Evolutionary conservation across 2,329 filamentous ascomycete genomes (phyloP).

Genomic region (Aureobasidium uvarum): DNA sequence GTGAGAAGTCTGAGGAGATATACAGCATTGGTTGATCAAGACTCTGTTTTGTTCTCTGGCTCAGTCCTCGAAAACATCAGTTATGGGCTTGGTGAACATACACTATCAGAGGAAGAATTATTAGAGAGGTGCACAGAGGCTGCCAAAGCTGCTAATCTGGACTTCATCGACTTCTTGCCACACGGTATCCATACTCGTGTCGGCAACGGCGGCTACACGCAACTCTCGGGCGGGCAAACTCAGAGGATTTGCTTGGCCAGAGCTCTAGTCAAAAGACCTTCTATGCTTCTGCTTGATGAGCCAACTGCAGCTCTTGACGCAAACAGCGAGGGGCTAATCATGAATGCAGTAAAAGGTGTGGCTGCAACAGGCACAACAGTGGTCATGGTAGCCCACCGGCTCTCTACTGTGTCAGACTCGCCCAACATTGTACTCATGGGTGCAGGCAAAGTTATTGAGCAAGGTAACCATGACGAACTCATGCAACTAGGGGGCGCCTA

Average conservation of each 20-base stretch:
- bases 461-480: conserved; percentile 60
- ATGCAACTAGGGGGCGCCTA: conserved; percentile 27
- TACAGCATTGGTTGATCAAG: conserved; percentile 49
- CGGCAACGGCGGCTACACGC: conserved; percentile 42
- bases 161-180: conserved; percentile 48
- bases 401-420: conserved; percentile 75
- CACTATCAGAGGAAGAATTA: conserved; percentile 32
- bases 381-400: conserved; percentile 68
- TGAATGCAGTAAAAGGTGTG: conserved; percentile 45
- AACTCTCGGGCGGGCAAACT: conserved; percentile 48
- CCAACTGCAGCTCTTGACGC: conserved; percentile 49
- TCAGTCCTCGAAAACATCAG: conserved; percentile 48
- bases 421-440: conserved; percentile 77
- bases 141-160: conserved; percentile 43
- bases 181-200: conserved; percentile 47
- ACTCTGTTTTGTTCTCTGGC: conserved; percentile 47
- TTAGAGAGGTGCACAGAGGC: conserved; percentile 36
- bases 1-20: conserved; percentile 41
- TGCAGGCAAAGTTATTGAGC: conserved; percentile 62
- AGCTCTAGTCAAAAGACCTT: conserved; percentile 47
- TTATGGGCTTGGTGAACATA: conserved; percentile 38
- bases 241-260: conserved; percentile 50
- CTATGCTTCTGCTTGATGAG: conserved; percentile 50
- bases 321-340: conserved; percentile 45
- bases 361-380: conserved; percentile 58